Evolutionary conservation across 2,329 filamentous ascomycete genomes (phyloP).

Genomic region (Juglanconis juglandina): DNA sequence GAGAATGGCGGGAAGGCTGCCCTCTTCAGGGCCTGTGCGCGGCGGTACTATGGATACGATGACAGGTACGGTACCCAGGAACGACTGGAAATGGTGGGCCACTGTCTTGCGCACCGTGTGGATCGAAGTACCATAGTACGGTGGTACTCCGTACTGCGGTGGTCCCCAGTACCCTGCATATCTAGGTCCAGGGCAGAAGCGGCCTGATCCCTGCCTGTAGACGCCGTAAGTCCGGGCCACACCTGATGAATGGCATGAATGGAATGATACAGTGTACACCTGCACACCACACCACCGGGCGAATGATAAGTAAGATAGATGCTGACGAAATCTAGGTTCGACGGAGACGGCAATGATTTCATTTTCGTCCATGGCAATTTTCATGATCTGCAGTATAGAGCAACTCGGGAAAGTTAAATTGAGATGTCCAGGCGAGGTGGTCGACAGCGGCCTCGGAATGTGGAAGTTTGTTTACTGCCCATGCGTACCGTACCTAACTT

Average conservation of each 20-base stretch:
- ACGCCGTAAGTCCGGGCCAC: background rate
- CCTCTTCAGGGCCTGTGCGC: background rate
- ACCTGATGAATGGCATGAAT: background rate
- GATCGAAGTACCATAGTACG: background rate
- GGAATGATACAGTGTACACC: background rate
- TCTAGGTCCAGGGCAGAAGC: background rate
- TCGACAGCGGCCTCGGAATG: too few species aligned
- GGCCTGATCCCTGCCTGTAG: background rate
- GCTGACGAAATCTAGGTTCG: too few species aligned
- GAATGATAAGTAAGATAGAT: background rate
- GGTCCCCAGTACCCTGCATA: background rate
- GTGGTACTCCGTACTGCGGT: background rate
- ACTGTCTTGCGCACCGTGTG: background rate
- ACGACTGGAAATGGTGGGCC: too few species aligned
- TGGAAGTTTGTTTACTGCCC: too few species aligned
- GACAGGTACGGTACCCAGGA: background rate
- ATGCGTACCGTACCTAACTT: too few species aligned
- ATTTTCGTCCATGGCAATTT: too few species aligned
- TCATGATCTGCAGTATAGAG: too few species aligned
- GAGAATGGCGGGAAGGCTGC: constrained; percentile 5
- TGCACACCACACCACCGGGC: background rate
- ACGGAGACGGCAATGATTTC: too few species aligned
- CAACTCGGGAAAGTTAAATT: too few species aligned
- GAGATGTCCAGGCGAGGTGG: too few species aligned
- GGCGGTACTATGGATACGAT: background rate